These are phyloP conservation scores for Salvia miltiorrhiza DNA, from an alignment of 257 asterid species.

Conservation along the genomic window DNA sequence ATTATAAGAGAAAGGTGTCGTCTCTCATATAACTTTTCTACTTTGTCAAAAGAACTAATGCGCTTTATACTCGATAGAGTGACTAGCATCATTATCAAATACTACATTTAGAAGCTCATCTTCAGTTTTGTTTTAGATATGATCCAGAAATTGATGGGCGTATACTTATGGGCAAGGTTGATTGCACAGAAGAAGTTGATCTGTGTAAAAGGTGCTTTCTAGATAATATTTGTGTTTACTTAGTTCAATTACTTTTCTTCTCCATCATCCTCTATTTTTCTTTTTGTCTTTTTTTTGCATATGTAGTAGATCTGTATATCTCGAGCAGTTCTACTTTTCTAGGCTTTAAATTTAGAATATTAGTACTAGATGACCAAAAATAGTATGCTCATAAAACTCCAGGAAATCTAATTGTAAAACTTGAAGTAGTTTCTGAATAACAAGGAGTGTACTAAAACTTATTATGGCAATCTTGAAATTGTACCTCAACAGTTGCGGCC, in stretches of 20 bases:
- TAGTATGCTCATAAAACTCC: neutral
- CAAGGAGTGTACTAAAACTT: neutral
- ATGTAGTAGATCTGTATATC: neutral
- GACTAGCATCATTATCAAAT: slow-evolving; percentile 10
- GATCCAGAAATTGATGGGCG: slow-evolving; percentile 89
- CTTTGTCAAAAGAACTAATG: slow-evolving; percentile 6
- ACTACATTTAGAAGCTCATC: slow-evolving; percentile 26
- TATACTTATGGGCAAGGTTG: slow-evolving; percentile 80
- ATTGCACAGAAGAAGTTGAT: slow-evolving; percentile 79
- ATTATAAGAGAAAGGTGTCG: slow-evolving; percentile 72
- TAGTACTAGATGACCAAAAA: neutral
- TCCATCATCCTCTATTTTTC: neutral
- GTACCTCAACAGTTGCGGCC: neutral
- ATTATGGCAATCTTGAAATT: neutral
- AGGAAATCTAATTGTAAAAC: neutral
- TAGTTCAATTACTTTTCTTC: neutral
- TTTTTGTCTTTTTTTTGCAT: neutral
- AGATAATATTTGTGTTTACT: neutral
- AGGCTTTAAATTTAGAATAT: slow-evolving; percentile 1
- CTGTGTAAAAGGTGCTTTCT: slow-evolving; percentile 72
- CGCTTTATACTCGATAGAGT: slow-evolving; percentile 23
- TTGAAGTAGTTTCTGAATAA: slow-evolving; percentile 14
- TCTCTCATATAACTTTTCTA: slow-evolving; percentile 23
- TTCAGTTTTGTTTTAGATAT: slow-evolving; percentile 41
- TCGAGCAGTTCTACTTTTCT: neutral